Percentiles rank a stretch among this genome's conserved stretches.
Conservation (phyloP, 106 monocot genomes). For the Posidonia australis region DNA sequence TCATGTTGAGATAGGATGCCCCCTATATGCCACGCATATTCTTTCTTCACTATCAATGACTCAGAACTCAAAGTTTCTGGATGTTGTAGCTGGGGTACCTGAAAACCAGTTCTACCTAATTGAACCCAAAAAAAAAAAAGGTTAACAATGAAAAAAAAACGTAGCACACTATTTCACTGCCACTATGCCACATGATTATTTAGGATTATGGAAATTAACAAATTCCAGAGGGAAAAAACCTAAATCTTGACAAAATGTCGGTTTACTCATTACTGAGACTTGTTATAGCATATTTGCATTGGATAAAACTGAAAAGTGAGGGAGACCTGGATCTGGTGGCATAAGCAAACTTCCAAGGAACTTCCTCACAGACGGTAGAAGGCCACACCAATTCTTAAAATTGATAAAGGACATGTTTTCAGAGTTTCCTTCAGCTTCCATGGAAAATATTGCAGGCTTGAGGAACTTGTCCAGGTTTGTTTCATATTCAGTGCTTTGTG, state of each 20-base stretch:
- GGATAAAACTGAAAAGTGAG: background rate
- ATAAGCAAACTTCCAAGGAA: slow-evolving; percentile 72
- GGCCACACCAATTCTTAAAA: slow-evolving; percentile 70
- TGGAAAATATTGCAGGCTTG: slow-evolving; percentile 50
- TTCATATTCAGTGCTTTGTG: slow-evolving; percentile 12
- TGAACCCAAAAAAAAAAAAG: slow-evolving; percentile 1
- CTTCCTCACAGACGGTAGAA: slow-evolving; percentile 62
- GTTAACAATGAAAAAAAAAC: background rate
- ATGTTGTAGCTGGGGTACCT: slow-evolving; percentile 51
- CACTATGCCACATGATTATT: too few relatives aligned
- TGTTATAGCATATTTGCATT: too few relatives aligned
- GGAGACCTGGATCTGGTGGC: slow-evolving; percentile 53
- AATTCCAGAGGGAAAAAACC: too few relatives aligned
- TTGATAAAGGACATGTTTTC: slow-evolving; percentile 53
- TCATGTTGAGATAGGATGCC: slow-evolving; percentile 63
- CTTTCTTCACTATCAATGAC: slow-evolving; percentile 44
- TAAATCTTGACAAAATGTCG: too few relatives aligned
- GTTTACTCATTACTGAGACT: too few relatives aligned
- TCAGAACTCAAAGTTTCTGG: slow-evolving; percentile 44
- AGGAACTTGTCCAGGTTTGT: slow-evolving; percentile 40
- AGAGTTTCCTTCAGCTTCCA: slow-evolving; percentile 24
- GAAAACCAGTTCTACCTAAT: slow-evolving; percentile 61
- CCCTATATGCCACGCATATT: slow-evolving; percentile 94
- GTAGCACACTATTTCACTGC: too few relatives aligned
- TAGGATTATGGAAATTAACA: too few relatives aligned